These are phyloP conservation scores for Guadua angustifolia DNA, from an alignment of 176 grass and related monocot species.

Conservation along the genomic window DNA sequence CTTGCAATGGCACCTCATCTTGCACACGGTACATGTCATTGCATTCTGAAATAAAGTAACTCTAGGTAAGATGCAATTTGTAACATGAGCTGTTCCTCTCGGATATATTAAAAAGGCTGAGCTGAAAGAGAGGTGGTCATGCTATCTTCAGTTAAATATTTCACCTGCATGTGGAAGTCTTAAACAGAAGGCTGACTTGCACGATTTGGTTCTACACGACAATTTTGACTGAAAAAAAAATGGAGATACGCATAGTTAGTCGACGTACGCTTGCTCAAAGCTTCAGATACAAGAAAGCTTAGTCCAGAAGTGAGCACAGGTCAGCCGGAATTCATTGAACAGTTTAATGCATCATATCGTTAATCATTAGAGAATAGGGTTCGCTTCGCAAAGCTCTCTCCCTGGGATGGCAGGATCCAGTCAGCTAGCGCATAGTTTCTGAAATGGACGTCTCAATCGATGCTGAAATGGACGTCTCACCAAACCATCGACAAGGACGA, in stretches of 20 bases:
- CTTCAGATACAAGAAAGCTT: conserved; percentile 13
- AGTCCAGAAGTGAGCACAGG: not conserved
- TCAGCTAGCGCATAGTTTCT: not conserved
- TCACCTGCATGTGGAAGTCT: not conserved
- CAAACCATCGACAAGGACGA: not conserved
- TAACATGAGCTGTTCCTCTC: conserved; percentile 40
- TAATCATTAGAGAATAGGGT: conserved; percentile 15
- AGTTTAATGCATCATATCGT: not conserved
- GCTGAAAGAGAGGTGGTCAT: not conserved
- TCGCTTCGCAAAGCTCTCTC: not conserved
- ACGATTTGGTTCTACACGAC: not conserved
- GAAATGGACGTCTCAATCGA: conserved; percentile 19
- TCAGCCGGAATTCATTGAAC: not conserved
- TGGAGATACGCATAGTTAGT: not conserved
- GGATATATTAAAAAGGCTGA: not conserved
- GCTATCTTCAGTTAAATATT: conserved; percentile 6
- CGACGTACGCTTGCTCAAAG: not conserved
- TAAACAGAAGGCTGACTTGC: too few species aligned
- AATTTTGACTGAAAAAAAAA: not conserved
- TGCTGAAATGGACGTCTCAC: conserved; percentile 34
- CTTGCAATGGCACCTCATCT: conserved; percentile 24
- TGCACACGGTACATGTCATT: not conserved
- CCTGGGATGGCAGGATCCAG: conserved; percentile 8
- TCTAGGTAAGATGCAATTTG: conserved; percentile 27
- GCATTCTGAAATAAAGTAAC: conserved; percentile 17